Evolutionary conservation across 2,329 filamentous ascomycete species (phyloP).

Genomic region (Blastomyces parvus): DNA sequence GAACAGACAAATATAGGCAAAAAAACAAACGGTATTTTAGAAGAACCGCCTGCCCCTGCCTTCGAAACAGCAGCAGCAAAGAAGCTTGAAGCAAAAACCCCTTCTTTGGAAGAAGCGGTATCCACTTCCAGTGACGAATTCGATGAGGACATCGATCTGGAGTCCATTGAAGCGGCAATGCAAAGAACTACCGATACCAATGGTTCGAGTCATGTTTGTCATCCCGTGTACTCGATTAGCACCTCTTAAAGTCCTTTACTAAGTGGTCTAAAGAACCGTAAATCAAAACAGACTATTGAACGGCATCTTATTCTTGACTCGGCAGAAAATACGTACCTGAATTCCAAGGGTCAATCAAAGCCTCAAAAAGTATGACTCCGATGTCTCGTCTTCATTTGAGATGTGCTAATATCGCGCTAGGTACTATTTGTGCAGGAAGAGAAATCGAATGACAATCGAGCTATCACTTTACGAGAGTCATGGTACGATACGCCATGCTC

Average conservation of each 20-base stretch:
- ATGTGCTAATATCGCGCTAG: constrained; percentile 35
- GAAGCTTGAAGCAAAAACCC: constrained; percentile 29
- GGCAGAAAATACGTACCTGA: constrained; percentile 57
- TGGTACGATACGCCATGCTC: constrained; percentile 77
- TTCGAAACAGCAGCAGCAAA: constrained; percentile 1
- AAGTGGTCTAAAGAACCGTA: constrained; percentile 55
- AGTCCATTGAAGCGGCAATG: constrained; percentile 53
- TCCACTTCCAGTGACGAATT: constrained; percentile 62
- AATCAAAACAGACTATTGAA: constrained; percentile 63
- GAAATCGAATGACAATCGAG: constrained; percentile 53
- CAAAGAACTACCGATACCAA: constrained; percentile 51
- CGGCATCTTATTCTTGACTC: constrained; percentile 74
- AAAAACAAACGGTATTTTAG: not conserved
- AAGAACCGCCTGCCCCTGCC: not conserved
- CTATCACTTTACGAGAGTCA: constrained; percentile 68
- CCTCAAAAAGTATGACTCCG: constrained; percentile 58
- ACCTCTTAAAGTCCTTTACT: constrained; percentile 40
- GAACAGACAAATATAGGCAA: not conserved
- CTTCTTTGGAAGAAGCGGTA: constrained; percentile 34
- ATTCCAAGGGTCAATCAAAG: constrained; percentile 49
- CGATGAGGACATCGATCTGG: constrained; percentile 55
- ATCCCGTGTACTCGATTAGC: constrained; percentile 28
- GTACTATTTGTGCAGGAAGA: constrained; percentile 76
- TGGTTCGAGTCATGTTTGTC: constrained; percentile 59
- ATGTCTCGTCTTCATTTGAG: constrained; percentile 15